Conservation (phyloP, 306 rosid genomes). For the Castanea sativa region DNA sequence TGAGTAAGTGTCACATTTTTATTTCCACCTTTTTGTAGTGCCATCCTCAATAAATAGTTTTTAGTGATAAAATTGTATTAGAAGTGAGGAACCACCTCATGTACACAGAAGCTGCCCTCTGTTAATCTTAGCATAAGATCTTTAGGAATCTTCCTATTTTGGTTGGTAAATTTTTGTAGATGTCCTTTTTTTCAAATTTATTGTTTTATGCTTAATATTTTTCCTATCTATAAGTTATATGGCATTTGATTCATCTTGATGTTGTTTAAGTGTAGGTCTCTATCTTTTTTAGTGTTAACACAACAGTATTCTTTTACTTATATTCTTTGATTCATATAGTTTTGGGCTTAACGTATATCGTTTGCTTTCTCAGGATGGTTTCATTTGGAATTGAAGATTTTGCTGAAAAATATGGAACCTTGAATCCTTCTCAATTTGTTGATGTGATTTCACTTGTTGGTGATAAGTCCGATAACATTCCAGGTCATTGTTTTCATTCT, state of each 20-base stretch:
- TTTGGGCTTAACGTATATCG: conserved; percentile 13
- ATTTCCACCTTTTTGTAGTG: conserved; percentile 12
- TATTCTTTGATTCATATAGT: conserved; percentile 4
- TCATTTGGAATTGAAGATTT: conserved; percentile 95
- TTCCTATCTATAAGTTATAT: not conserved
- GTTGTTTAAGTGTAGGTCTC: not conserved
- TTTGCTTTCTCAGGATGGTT: conserved; percentile 60
- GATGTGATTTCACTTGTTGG: conserved; percentile 85
- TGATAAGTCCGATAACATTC: conserved; percentile 88
- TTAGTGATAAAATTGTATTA: conserved; percentile 3
- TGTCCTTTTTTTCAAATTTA: not conserved
- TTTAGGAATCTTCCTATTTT: not conserved
- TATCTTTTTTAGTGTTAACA: not conserved
- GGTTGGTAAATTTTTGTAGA: not conserved
- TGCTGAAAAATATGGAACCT: conserved; percentile 61
- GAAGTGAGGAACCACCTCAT: too few relatives aligned
- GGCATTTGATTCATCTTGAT: not conserved
- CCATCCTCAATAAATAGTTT: not conserved
- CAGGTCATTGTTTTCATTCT: conserved; percentile 57
- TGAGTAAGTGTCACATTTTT: conserved; percentile 55
- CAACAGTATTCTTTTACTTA: not conserved
- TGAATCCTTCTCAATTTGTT: conserved; percentile 90
- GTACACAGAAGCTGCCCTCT: too few relatives aligned
- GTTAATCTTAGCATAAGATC: not conserved
- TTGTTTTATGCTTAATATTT: not conserved